A percentile compares a stretch with the other conserved stretches of the same genome.
Conservation (phyloP, 768 basidiomycete species). For the Auriscalpium microsporum region DNA sequence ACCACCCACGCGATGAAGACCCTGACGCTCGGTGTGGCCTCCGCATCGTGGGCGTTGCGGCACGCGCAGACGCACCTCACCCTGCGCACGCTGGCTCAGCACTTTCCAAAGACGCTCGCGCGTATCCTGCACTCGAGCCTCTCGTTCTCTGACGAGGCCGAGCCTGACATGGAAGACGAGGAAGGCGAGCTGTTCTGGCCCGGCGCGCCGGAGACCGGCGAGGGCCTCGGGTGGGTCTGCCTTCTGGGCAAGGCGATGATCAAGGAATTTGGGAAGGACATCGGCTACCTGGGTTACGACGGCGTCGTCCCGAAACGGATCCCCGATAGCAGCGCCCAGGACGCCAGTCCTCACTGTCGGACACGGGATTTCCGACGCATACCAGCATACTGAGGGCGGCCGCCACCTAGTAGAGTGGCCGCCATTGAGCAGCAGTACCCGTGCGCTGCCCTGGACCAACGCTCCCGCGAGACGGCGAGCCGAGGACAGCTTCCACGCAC, state of each 20-base stretch:
- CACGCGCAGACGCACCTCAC: constrained; percentile 42
- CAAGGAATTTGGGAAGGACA: constrained; percentile 67
- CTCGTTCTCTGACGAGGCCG: constrained; percentile 58
- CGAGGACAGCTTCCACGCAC: no score
- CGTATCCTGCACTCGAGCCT: constrained; percentile 63
- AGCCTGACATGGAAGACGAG: constrained; percentile 78
- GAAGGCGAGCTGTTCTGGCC: constrained; percentile 87
- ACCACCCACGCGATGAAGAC: constrained; percentile 25
- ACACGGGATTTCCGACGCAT: no score
- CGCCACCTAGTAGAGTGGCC: no score
- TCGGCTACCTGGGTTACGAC: constrained; percentile 63
- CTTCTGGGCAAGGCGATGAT: constrained; percentile 83
- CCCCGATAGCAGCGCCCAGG: neutral
- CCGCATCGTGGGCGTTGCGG: constrained; percentile 11
- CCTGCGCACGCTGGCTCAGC: constrained; percentile 56
- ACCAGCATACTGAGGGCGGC: no score
- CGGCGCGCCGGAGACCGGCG: constrained; percentile 59
- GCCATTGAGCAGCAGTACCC: no score
- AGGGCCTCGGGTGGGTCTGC: constrained; percentile 83
- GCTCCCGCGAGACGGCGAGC: no score
- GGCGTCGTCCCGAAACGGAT: constrained; percentile 65
- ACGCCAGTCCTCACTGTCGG: no score
- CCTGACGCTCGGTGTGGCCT: constrained; percentile 36
- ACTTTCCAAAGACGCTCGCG: constrained; percentile 69
- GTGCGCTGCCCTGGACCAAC: no score